Base-by-base conservation (phyloP, 2,329 filamentous ascomycete species). In the Xylariaceae sp. region DNA sequence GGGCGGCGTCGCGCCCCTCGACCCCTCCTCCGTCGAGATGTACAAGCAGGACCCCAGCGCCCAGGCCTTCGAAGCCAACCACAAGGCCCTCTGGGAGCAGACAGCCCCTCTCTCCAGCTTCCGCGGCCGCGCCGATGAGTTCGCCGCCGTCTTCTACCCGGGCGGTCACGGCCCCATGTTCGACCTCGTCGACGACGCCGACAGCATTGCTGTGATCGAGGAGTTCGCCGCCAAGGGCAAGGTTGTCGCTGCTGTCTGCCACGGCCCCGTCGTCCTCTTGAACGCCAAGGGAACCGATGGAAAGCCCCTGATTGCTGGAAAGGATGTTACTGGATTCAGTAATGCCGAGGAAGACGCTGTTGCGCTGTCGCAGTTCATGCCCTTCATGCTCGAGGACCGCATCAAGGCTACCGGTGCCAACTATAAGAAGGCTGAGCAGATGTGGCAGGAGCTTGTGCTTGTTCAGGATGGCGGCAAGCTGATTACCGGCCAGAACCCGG, bases 181-280 rank as follows among this genome's bases (percentile, higher is more conserved):
- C 72, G 87, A 89, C 70, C 82, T 89, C 15, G 80, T 80, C 57
- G 75, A 75, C 58, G 81, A 87, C 68, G 63, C 74, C 17, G 75
- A 77, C n/a, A 85, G 82, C 30, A 81, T 84, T 64, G 74, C 79
- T 62, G 74, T 90, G 42, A 83, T 87, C 67, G 74, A 77, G 61
- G 84, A 88, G 71, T 88, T 90, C 71, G 81, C 79, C 67, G 74
- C 76, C 45, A 77, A 79, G 2, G 82, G 80, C 63, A 88, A 88
- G 77, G 77, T 84, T 57, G 80, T 89, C 11, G 76, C 83, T 0
- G 84, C 87, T 2, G 85, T 90, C 51, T 89, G 87, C 76, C 87
- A 90, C 73, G 87, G 85, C 4, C 84, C 87, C 2, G 82, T 82
- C 2, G 87, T 81, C 10, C 76, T 90, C 13, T 77, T 80, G 53